Evolutionary conservation across 2,329 filamentous ascomycete species (phyloP).

Genomic region (Ceratocystis diversiconidia): DNA sequence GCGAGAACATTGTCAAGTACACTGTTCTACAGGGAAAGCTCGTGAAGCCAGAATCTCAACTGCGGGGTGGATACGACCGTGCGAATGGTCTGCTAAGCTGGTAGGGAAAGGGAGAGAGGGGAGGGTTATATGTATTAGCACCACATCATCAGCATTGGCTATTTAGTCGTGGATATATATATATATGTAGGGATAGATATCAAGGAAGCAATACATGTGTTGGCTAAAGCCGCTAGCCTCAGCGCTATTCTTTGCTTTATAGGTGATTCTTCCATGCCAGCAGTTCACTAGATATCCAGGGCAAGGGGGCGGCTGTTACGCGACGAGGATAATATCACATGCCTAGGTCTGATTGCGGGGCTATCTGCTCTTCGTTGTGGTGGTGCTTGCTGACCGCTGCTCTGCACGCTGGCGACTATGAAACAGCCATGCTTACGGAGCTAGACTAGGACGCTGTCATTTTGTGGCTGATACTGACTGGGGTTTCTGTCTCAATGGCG

Average conservation of each 20-base stretch:
- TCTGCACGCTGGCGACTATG: background rate
- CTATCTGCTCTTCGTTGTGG: background rate
- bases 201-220: background rate
- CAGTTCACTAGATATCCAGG: background rate
- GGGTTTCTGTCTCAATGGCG: background rate
- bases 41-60: slow-evolving; percentile 71
- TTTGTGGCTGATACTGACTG: background rate
- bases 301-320: background rate
- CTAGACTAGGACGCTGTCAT: background rate
- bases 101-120: slow-evolving; percentile 32
- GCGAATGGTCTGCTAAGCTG: slow-evolving; percentile 71
- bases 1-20: slow-evolving; percentile 79
- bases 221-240: too few relatives aligned
- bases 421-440: background rate
- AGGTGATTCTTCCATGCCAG: background rate
- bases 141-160: too few relatives aligned
- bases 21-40: slow-evolving; percentile 89
- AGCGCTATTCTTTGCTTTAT: background rate
- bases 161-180: background rate
- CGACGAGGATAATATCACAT: background rate
- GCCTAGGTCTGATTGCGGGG: background rate
- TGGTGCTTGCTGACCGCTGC: background rate
- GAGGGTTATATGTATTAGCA: background rate
- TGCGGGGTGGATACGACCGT: slow-evolving; percentile 84
- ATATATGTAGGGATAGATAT: background rate